Percentiles rank a stretch among this genome's conserved stretches.
These are phyloP conservation scores for Claviceps humidiphila DNA, from an alignment of 2,329 filamentous ascomycete species.

Conservation along the genomic window DNA sequence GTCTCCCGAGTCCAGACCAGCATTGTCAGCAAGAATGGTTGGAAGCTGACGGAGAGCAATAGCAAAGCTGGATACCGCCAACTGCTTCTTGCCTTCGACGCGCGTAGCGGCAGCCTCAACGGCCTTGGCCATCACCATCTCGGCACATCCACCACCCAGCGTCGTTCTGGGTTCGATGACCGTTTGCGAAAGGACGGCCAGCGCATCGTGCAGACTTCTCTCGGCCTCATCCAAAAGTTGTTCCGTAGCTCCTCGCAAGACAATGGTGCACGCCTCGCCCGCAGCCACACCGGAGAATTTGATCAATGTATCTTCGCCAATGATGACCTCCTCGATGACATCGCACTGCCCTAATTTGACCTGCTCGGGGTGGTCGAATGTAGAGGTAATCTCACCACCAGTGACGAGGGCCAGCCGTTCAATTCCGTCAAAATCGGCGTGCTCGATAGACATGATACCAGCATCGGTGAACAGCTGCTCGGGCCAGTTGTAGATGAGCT, in stretches of 20 bases:
- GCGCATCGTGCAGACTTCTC: conserved; percentile 85
- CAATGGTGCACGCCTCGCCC: conserved; percentile 89
- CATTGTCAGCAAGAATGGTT: conserved; percentile 94
- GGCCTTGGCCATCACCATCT: conserved; percentile 99
- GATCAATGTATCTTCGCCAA: conserved; percentile 94
- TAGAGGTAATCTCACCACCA: conserved; percentile 92
- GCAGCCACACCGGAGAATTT: conserved; percentile 94
- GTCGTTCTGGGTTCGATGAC: conserved; percentile 90
- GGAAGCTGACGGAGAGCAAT: conserved; percentile 82
- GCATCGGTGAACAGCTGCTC: conserved; percentile 97
- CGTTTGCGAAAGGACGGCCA: conserved; percentile 93
- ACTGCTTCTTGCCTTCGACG: conserved; percentile 90
- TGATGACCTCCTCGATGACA: conserved; percentile 93
- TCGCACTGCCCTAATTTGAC: conserved; percentile 95
- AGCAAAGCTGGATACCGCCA: conserved; percentile 84
- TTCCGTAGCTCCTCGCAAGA: conserved; percentile 89
- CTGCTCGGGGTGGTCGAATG: conserved; percentile 94
- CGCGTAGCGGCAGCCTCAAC: conserved; percentile 89
- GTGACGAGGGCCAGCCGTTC: conserved; percentile 91
- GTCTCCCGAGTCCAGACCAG: conserved; percentile 88
- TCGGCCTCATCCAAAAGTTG: conserved; percentile 96
- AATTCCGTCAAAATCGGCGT: conserved; percentile 97
- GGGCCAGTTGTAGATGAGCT: conserved; percentile 99
- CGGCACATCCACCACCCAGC: conserved; percentile 86
- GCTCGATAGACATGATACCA: conserved; percentile 96